phyloP scores from a whole-genome alignment of 441 rosid genomes.

The Eutrema salsugineum region DNA sequence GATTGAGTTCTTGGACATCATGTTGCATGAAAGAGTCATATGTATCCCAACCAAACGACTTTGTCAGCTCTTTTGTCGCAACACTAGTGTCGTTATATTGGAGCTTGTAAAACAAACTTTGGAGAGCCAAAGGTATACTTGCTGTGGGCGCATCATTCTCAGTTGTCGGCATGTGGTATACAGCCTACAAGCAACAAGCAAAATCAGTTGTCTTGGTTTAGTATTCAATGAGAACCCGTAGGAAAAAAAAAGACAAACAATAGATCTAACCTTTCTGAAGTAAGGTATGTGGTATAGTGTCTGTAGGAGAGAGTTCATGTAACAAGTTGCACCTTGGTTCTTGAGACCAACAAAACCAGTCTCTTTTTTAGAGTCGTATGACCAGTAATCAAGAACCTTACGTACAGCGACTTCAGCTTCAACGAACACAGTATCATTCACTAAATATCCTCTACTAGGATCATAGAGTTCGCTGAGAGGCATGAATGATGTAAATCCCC shows the following conservation, averaged over 20 bases:
- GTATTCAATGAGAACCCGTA: not conserved
- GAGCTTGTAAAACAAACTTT: slow-evolving; percentile 75
- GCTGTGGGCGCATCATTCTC: slow-evolving; percentile 71
- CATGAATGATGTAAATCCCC: slow-evolving; percentile 85
- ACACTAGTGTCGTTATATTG: slow-evolving; percentile 73
- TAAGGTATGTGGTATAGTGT: slow-evolving; percentile 76
- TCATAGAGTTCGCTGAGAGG: slow-evolving; percentile 70
- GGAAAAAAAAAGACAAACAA: not conserved
- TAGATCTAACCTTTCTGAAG: slow-evolving; percentile 56
- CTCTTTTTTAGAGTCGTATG: slow-evolving; percentile 71
- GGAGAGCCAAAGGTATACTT: slow-evolving; percentile 78
- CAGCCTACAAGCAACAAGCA: slow-evolving; percentile 48
- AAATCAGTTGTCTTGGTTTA: slow-evolving; percentile 10
- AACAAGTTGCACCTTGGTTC: slow-evolving; percentile 84
- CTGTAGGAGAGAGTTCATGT: slow-evolving; percentile 81
- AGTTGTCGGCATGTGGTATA: slow-evolving; percentile 82
- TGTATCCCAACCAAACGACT: slow-evolving; percentile 85
- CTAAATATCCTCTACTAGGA: slow-evolving; percentile 62
- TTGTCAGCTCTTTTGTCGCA: slow-evolving; percentile 73
- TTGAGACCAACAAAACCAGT: slow-evolving; percentile 80
- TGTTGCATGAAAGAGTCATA: slow-evolving; percentile 82
- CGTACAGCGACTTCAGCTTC: slow-evolving; percentile 81
- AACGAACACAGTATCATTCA: slow-evolving; percentile 55
- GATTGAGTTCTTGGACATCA: slow-evolving; percentile 81
- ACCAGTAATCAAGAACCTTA: slow-evolving; percentile 66